Base-by-base conservation (phyloP, 2,329 filamentous ascomycete species). In the Aspergillus nomiae region DNA sequence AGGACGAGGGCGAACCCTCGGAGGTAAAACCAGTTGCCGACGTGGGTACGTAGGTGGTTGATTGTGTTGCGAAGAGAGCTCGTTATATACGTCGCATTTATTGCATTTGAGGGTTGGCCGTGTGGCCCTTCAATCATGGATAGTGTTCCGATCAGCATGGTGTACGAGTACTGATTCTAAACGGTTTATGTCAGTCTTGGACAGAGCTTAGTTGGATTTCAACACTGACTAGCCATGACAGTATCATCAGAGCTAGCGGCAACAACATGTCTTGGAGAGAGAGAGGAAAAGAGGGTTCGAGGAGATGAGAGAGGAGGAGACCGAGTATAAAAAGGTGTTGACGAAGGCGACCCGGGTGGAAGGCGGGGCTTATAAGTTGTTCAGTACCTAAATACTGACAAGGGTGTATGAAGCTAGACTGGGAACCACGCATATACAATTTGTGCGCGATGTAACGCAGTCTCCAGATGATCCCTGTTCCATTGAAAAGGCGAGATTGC, bases 161-260 rank as follows among this genome's bases (percentile, higher is more conserved):
- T 51, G 46, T 51, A 51, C 26, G 46, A 30, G 46, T 51, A 51
- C 30, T 51, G 46, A 30, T 19, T 51, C 46, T 51, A 16, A 51
- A 30, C 26, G 46, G 46, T n/a, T 51, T 30, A n/a, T 26, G 46
- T 30, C 26, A 51, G 46, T 30, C 46, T 51, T 30, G 46, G 46
- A 30, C 46, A 26, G 14, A 26, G 46, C 46, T 6, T 26, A 24
- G 46, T 28, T 51, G 12, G 26, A 51, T 51, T 30, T n/a, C 46
- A 51, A 30, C 26, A 51, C 46, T 51, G 19, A 51, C 46, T 30
- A 51, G 46, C 46, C 46, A 51, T 51, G 46, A 51, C 46, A 51
- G 46, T 51, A n/a, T 51, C 46, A 51, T 51, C 26, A 51, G 46
- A 51, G 30, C 46, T 51, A 51, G 2, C 7, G 46, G 46, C 46